Evolutionary conservation across 2,329 filamentous ascomycete species (phyloP).

Genomic region (Trichoderma sp.): DNA sequence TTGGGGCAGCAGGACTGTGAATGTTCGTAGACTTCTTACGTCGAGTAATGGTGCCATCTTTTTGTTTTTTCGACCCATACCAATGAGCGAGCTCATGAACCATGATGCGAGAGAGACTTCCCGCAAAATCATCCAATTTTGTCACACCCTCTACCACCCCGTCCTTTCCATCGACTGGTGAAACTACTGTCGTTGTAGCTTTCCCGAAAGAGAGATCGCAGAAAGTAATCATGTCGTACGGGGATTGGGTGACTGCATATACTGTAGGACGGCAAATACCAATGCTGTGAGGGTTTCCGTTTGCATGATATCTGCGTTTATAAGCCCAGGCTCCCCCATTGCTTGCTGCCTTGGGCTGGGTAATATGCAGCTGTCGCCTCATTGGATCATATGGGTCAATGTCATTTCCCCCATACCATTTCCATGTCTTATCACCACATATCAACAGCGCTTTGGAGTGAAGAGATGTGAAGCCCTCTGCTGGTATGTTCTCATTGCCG

Average conservation of each 20-base stretch:
- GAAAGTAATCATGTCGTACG: neutral
- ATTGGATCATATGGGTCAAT: neutral
- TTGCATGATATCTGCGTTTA: neutral
- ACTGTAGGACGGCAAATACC: neutral
- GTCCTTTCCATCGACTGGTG: neutral
- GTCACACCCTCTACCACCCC: neutral
- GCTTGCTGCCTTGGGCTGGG: neutral
- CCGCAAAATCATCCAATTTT: neutral
- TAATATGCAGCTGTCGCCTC: neutral
- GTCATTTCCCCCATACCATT: neutral
- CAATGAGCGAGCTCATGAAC: neutral
- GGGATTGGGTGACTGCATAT: neutral
- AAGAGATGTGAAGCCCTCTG: neutral
- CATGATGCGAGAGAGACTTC: neutral
- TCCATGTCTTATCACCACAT: neutral
- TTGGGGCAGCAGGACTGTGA: neutral
- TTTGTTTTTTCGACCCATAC: neutral
- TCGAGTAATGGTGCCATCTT: neutral
- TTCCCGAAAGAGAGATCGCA: neutral
- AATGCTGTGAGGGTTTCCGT: neutral
- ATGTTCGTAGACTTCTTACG: neutral
- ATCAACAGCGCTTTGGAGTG: neutral
- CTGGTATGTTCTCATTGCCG: neutral
- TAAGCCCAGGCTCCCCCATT: neutral
- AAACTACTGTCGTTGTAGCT: neutral